Percentiles rank a stretch among this genome's conserved stretches.
phyloP scores from a whole-genome alignment of 1,139 yeast genomes.

The Taphrina deformans region DNA sequence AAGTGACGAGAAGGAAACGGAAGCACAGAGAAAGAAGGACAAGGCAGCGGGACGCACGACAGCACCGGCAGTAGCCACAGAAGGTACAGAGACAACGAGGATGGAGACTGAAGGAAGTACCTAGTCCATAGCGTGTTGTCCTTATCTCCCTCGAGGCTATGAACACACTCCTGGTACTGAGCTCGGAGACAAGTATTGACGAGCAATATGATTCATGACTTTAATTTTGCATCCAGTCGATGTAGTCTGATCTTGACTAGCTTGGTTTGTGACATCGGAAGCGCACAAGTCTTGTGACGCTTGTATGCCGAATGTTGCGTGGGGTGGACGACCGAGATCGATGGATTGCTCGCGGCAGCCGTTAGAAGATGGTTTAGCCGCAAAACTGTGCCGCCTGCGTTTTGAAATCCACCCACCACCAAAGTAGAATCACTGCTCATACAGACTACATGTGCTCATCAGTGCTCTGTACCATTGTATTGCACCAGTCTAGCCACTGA shows the following conservation, averaged over 20 bases:
- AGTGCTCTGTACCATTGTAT: neutral
- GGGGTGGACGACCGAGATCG: no score
- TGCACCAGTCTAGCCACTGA: neutral
- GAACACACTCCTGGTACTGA: no score
- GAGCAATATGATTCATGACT: neutral
- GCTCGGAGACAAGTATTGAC: no score
- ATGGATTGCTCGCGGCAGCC: no score
- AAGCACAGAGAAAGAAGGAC: constrained; percentile 76
- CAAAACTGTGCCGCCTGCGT: neutral
- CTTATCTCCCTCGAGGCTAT: no score
- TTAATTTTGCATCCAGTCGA: no score
- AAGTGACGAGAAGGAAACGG: constrained; percentile 88
- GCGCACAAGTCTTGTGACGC: no score
- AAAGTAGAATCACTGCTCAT: neutral
- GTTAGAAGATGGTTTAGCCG: neutral
- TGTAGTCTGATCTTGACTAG: no score
- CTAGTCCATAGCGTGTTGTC: no score
- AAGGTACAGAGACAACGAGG: constrained; percentile 20
- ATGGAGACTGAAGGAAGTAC: constrained; percentile 22
- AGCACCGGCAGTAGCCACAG: constrained; percentile 4
- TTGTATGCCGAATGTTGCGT: no score
- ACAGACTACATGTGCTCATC: neutral
- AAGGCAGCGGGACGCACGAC: constrained; percentile 22
- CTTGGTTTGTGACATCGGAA: no score
- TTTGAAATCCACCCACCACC: neutral